These are phyloP conservation scores for Lipomyces yarrowii DNA, from an alignment of 1,139 yeast species.

Conservation along the genomic window DNA sequence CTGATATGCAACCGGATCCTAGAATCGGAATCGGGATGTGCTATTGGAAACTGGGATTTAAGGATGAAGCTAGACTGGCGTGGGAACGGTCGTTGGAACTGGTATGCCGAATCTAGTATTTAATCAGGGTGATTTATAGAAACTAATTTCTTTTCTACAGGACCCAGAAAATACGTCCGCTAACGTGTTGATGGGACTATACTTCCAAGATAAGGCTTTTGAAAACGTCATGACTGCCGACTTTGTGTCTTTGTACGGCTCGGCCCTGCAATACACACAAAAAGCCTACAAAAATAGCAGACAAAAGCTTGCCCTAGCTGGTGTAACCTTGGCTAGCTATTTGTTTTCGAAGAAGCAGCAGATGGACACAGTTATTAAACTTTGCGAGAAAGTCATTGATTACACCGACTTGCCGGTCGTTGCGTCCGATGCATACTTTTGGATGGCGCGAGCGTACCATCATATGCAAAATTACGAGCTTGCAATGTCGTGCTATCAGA, in stretches of 20 bases:
- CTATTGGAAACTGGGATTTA: conserved; percentile 85
- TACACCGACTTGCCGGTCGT: conserved; percentile 48
- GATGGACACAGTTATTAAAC: conserved; percentile 57
- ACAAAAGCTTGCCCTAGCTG: conserved; percentile 48
- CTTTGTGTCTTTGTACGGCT: conserved; percentile 42
- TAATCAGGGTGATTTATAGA: background rate
- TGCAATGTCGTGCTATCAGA: conserved; percentile 74
- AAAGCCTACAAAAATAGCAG: conserved; percentile 42
- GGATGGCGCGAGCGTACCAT: conserved; percentile 83
- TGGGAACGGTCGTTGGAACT: conserved; percentile 82
- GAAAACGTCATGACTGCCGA: conserved; percentile 40
- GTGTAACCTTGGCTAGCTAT: conserved; percentile 54
- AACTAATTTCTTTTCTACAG: conserved; percentile 2
- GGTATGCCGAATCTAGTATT: conserved; percentile 2
- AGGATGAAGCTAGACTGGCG: conserved; percentile 71
- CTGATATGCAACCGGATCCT: conserved; percentile 81
- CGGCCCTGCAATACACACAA: conserved; percentile 44
- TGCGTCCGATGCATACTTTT: conserved; percentile 76
- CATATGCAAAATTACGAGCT: conserved; percentile 59
- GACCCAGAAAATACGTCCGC: conserved; percentile 66
- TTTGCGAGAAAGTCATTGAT: conserved; percentile 56
- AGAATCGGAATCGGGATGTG: conserved; percentile 94
- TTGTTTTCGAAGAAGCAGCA: conserved; percentile 60
- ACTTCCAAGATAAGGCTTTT: conserved; percentile 67
- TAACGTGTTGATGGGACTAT: conserved; percentile 64